A percentile compares a stretch with the other conserved stretches of the same genome.
Conservation (phyloP, 1,284 basidiomycete genomes). For the Tranzscheliella williamsii region DNA sequence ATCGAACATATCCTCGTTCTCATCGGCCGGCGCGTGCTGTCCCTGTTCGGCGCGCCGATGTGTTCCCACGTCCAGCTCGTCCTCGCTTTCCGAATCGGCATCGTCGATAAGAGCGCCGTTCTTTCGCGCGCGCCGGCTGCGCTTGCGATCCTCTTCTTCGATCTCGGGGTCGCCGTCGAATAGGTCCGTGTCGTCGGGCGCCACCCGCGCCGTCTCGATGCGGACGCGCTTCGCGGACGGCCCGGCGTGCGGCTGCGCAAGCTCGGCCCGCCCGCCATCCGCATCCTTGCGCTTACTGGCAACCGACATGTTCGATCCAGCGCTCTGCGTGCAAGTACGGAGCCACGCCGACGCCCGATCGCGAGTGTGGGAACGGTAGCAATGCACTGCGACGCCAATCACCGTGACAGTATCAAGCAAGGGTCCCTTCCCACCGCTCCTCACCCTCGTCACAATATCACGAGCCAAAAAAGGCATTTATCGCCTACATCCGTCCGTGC, state of each 20-base stretch:
- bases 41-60: too few relatives aligned
- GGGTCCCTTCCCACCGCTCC: too few relatives aligned
- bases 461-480: too few relatives aligned
- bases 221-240: conserved; percentile 23
- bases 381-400: too few relatives aligned
- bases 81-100: conserved; percentile 84
- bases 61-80: conserved; percentile 65
- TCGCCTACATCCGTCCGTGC: too few relatives aligned
- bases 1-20: conserved; percentile 84
- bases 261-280: background rate
- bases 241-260: background rate
- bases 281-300: conserved; percentile 21
- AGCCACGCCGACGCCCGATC: too few relatives aligned
- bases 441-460: too few relatives aligned
- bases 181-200: conserved; percentile 12
- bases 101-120: conserved; percentile 70
- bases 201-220: conserved; percentile 17
- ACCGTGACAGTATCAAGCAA: too few relatives aligned
- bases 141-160: conserved; percentile 47
- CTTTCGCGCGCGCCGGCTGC: conserved; percentile 43
- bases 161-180: conserved; percentile 51
- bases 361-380: too few relatives aligned
- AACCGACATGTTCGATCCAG: too few relatives aligned
- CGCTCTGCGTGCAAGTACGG: too few relatives aligned
- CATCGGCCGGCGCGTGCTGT: too few relatives aligned